phyloP scores from a whole-genome alignment of 495 filamentous ascomycete genomes.

The Hypoxylon perforatum region DNA sequence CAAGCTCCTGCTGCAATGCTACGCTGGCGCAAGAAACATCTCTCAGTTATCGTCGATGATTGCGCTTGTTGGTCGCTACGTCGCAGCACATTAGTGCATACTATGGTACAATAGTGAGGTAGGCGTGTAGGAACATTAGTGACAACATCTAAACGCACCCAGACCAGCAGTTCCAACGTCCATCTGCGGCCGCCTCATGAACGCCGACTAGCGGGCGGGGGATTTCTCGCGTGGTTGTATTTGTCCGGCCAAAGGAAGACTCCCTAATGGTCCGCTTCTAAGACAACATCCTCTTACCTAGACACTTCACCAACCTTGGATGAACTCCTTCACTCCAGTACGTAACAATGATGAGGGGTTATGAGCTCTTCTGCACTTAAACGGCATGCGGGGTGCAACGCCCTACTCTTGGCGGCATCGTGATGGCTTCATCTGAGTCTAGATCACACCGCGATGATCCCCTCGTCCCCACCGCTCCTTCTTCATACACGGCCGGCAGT shows the following conservation, averaged over 20 bases:
- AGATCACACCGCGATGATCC: conserved; percentile 18
- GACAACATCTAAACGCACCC: not conserved
- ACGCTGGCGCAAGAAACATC: conserved; percentile 33
- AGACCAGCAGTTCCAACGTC: conserved; percentile 2
- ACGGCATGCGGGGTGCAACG: conserved; percentile 30
- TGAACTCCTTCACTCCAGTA: conserved; percentile 15
- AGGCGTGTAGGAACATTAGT: conserved; percentile 9
- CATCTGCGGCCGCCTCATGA: conserved; percentile 8
- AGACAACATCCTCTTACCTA: not conserved
- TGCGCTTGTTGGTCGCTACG: conserved; percentile 19
- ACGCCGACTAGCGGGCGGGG: conserved; percentile 14
- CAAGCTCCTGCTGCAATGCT: conserved; percentile 32
- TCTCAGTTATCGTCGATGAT: conserved; percentile 1
- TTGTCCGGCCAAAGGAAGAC: conserved; percentile 20
- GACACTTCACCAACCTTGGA: conserved; percentile 9
- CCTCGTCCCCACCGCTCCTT: not conserved
- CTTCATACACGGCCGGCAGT: not conserved
- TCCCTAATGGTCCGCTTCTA: conserved; percentile 17
- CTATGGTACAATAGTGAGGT: not conserved
- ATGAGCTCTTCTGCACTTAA: not conserved
- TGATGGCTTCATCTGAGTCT: conserved; percentile 32
- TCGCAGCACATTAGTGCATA: conserved; percentile 11
- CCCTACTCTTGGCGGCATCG: conserved; percentile 27
- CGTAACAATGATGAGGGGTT: conserved; percentile 22
- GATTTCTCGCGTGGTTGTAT: conserved; percentile 26